phyloP scores from a whole-genome alignment of 192 early-diverging fungal species.

The Funneliformis mosseae region DNA sequence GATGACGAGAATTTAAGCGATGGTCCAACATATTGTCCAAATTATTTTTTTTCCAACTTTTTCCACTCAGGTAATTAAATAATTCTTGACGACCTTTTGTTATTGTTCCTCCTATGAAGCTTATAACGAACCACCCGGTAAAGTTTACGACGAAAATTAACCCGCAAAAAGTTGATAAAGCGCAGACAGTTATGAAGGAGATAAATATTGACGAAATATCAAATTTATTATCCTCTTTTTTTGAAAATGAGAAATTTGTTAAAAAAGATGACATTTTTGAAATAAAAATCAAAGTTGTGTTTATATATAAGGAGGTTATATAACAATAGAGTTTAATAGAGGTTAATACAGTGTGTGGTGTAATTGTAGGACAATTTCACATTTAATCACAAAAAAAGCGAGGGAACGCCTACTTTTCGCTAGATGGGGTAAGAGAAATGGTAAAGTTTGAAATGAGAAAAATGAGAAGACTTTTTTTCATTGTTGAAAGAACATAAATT shows the following conservation, averaged over 20 bases:
- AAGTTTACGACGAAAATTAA: neutral
- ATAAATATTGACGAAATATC: neutral
- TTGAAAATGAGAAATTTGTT: neutral
- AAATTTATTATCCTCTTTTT: neutral
- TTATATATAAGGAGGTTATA: neutral
- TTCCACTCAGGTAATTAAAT: neutral
- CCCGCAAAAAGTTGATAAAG: neutral
- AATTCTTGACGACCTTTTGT: neutral
- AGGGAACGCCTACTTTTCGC: neutral
- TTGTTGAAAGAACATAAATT: neutral
- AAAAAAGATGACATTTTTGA: neutral
- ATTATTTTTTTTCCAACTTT: neutral
- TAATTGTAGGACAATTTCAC: neutral
- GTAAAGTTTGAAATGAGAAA: neutral
- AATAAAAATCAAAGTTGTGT: neutral
- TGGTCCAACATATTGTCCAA: neutral
- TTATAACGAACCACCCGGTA: neutral
- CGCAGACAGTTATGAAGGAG: neutral
- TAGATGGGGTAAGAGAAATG: neutral
- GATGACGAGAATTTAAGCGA: neutral
- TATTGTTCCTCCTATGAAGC: neutral
- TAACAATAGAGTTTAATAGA: too few species aligned
- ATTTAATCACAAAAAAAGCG: too few species aligned
- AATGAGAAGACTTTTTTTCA: neutral
- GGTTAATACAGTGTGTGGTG: neutral